phyloP scores from a whole-genome alignment of 495 filamentous ascomycete species.

The Xylaria bambusicola region DNA sequence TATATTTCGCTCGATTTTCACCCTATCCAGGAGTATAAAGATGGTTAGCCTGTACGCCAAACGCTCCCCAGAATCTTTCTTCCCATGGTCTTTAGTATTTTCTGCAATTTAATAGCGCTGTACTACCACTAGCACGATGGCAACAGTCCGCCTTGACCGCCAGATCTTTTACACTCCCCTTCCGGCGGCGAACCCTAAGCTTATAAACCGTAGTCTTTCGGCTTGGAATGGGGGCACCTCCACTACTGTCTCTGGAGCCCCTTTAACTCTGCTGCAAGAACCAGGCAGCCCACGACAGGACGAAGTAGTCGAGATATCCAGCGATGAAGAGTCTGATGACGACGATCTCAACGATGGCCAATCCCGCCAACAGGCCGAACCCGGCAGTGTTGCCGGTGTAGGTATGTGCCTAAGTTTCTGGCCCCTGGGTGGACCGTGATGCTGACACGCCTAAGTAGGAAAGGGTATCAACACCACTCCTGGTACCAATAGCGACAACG shows the following conservation, averaged over 20 bases:
- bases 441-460: slow-evolving; percentile 25
- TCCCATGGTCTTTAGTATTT: slow-evolving; percentile 18
- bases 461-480: slow-evolving; percentile 23
- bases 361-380: slow-evolving; percentile 21
- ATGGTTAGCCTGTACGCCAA: slow-evolving; percentile 20
- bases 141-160: slow-evolving; percentile 20
- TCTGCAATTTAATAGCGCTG: slow-evolving; percentile 18
- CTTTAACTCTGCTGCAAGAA: slow-evolving; percentile 19
- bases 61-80: not conserved
- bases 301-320: slow-evolving; percentile 19
- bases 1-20: slow-evolving; percentile 26
- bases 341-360: slow-evolving; percentile 20
- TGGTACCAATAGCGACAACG: slow-evolving; percentile 10
- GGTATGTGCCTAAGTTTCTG: slow-evolving; percentile 28
- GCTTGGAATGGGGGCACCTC: slow-evolving; percentile 5
- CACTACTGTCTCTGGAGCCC: slow-evolving; percentile 22
- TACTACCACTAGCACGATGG: slow-evolving; percentile 16
- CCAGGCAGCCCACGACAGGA: slow-evolving; percentile 15
- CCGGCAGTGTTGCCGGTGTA: slow-evolving; percentile 23
- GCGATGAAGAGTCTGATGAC: slow-evolving; percentile 24
- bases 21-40: slow-evolving; percentile 16
- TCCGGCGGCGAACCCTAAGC: slow-evolving; percentile 13
- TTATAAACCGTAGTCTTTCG: slow-evolving; percentile 14
- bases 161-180: slow-evolving; percentile 25
- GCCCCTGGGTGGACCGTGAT: slow-evolving; percentile 11